phyloP scores from a whole-genome alignment of 2,329 filamentous ascomycete genomes.

The Aspergillus cejpii region DNA sequence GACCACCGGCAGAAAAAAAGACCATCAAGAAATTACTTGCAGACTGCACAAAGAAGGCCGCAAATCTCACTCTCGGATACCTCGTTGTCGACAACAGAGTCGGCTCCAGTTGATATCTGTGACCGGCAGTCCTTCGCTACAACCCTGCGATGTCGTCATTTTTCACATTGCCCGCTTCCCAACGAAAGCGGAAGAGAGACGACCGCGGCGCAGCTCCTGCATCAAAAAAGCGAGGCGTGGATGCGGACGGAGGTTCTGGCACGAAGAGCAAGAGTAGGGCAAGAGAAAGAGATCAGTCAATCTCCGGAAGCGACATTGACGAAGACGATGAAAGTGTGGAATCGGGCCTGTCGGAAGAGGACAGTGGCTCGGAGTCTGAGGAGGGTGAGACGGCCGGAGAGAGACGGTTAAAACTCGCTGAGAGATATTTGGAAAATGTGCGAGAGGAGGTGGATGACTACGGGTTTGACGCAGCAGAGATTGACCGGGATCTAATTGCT shows the following conservation, averaged over 20 bases:
- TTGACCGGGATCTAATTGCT: slow-evolving; percentile 87
- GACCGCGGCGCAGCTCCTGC: slow-evolving; percentile 39
- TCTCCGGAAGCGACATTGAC: slow-evolving; percentile 74
- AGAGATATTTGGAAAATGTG: slow-evolving; percentile 88
- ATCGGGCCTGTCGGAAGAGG: slow-evolving; percentile 43
- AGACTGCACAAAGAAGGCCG: neutral
- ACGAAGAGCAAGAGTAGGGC: slow-evolving; percentile 41
- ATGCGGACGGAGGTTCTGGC: slow-evolving; percentile 28
- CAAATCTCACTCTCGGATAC: neutral
- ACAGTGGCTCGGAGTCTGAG: slow-evolving; percentile 63
- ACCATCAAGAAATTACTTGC: slow-evolving; percentile 11
- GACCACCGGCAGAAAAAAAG: slow-evolving; percentile 35
- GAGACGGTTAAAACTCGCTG: slow-evolving; percentile 75
- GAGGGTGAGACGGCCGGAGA: slow-evolving; percentile 80
- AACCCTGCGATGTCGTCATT: slow-evolving; percentile 72
- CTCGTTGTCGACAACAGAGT: neutral
- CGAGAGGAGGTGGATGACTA: slow-evolving; percentile 72
- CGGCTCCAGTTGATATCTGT: neutral
- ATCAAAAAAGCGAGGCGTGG: slow-evolving; percentile 42
- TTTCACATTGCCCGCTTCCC: slow-evolving; percentile 79
- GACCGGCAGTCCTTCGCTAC: neutral
- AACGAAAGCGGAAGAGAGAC: slow-evolving; percentile 82
- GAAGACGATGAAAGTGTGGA: slow-evolving; percentile 53
- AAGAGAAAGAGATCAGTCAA: slow-evolving; percentile 63
- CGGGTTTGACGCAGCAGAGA: slow-evolving; percentile 89